Percentiles rank a stretch among this genome's conserved stretches.
Conservation (phyloP, 1,284 basidiomycete genomes). For the Rhodotorula mucilaginosa region DNA sequence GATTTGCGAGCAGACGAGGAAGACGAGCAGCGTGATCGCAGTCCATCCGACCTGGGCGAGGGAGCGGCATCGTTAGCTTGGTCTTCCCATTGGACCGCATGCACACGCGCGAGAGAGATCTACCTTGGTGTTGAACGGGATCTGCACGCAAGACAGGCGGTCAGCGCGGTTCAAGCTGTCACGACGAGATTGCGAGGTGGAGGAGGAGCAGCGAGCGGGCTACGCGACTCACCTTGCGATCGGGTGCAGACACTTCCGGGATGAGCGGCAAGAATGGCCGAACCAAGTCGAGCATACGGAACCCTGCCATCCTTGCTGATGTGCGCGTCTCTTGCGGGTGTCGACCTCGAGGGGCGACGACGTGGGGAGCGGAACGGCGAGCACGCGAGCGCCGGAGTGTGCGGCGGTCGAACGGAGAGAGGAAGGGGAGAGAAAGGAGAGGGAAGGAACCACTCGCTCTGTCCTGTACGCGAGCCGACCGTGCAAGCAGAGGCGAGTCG, state of each 20-base stretch:
- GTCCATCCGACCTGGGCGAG: slow-evolving; percentile 74
- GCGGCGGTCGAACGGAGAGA: neutral
- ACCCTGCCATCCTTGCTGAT: slow-evolving; percentile 12
- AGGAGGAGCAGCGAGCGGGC: neutral
- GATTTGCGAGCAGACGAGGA: slow-evolving; percentile 95
- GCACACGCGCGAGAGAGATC: neutral
- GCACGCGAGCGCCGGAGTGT: neutral
- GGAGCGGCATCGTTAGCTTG: neutral
- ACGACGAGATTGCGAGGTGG: neutral
- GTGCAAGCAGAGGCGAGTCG: neutral
- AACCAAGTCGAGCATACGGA: slow-evolving; percentile 32
- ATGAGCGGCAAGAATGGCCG: slow-evolving; percentile 42
- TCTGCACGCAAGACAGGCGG: slow-evolving; percentile 23
- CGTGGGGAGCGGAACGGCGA: neutral
- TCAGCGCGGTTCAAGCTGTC: neutral
- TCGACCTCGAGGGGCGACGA: neutral
- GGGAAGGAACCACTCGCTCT: neutral
- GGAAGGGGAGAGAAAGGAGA: too few relatives aligned
- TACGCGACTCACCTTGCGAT: slow-evolving; percentile 83
- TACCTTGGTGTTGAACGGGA: slow-evolving; percentile 42
- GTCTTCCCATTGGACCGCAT: neutral
- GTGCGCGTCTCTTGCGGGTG: too few relatives aligned
- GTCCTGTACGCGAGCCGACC: neutral
- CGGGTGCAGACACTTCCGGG: slow-evolving; percentile 92
- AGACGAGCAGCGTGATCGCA: slow-evolving; percentile 92